A percentile compares a stretch with the other conserved stretches of the same genome.
These are phyloP conservation scores for Verticillium nonalfalfae DNA, from an alignment of 2,329 filamentous ascomycete genomes.

Conservation along the genomic window DNA sequence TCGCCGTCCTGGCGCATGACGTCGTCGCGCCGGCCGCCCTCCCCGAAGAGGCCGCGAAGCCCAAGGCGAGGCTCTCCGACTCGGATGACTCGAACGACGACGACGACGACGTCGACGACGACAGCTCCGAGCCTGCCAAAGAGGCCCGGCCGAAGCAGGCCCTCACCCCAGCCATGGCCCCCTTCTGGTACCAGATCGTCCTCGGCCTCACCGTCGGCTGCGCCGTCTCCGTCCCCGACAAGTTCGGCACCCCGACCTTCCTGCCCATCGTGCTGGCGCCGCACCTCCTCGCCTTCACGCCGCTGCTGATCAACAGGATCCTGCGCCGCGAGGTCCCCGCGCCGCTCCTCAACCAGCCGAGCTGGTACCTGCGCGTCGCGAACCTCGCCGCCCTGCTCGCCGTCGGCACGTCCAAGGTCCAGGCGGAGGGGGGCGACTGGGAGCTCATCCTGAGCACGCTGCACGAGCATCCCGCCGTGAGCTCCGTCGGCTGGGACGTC, in stretches of 20 bases:
- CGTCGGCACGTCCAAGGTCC: constrained; percentile 1
- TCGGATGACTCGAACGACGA: background rate
- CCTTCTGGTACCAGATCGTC: constrained; percentile 7
- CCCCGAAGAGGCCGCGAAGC: background rate
- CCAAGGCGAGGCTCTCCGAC: background rate
- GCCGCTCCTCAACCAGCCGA: constrained; percentile 5
- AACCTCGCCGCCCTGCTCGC: constrained; percentile 8
- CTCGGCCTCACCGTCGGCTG: constrained; percentile 10
- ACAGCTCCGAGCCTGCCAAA: background rate
- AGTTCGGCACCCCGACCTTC: constrained; percentile 8
- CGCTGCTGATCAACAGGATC: constrained; percentile 12
- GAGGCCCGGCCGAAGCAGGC: background rate
- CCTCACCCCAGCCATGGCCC: background rate
- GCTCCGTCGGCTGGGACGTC: constrained; percentile 19
- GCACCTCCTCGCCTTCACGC: constrained; percentile 17
- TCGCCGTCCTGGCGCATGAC: constrained; percentile 13
- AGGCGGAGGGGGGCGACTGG: constrained; percentile 2
- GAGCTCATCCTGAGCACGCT: constrained; percentile 6
- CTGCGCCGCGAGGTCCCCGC: constrained; percentile 2
- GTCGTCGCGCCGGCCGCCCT: background rate
- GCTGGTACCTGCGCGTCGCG: constrained; percentile 2
- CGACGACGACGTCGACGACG: background rate
- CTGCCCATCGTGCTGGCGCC: constrained; percentile 13
- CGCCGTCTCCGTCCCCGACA: constrained; percentile 10
- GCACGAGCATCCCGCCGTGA: constrained; percentile 18